Percentiles rank a stretch among this genome's conserved stretches.
These are phyloP conservation scores for Exophiala mesophila DNA, from an alignment of 2,329 filamentous ascomycete species.

Conservation along the genomic window DNA sequence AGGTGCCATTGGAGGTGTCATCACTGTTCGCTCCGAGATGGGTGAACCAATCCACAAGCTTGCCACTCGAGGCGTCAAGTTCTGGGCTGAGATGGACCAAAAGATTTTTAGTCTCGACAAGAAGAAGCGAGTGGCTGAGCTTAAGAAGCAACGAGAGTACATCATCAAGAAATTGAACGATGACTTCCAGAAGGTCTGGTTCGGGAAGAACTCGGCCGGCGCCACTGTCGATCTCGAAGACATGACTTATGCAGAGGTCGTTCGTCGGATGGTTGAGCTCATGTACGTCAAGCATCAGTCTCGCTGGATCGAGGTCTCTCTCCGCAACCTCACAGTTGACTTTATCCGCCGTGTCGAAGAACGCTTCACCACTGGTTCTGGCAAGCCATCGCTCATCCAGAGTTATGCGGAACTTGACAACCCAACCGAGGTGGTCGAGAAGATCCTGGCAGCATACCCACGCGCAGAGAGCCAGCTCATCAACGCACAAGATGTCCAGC, in stretches of 20 bases:
- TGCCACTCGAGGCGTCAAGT: slow-evolving; percentile 87
- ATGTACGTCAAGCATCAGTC: slow-evolving; percentile 88
- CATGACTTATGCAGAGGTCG: slow-evolving; percentile 90
- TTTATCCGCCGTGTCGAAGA: slow-evolving; percentile 97
- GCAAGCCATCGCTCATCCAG: slow-evolving; percentile 77
- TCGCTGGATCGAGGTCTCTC: slow-evolving; percentile 85
- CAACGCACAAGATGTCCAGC: slow-evolving; percentile 96
- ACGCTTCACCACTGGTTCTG: slow-evolving; percentile 72
- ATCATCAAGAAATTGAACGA: slow-evolving; percentile 96
- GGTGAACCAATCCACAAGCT: slow-evolving; percentile 99
- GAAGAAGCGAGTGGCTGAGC: slow-evolving; percentile 80
- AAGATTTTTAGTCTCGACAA: slow-evolving; percentile 97
- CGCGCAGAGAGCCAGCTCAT: slow-evolving; percentile 87
- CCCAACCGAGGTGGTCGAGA: slow-evolving; percentile 72
- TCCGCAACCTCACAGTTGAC: slow-evolving; percentile 78
- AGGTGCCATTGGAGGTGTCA: slow-evolving; percentile 82
- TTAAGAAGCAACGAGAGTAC: slow-evolving; percentile 82
- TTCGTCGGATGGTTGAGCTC: slow-evolving; percentile 80
- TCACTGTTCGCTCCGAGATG: slow-evolving; percentile 98
- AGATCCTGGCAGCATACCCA: slow-evolving; percentile 75
- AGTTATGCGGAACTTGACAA: slow-evolving; percentile 82
- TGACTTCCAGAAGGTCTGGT: slow-evolving; percentile 97
- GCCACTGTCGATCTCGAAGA: slow-evolving; percentile 84
- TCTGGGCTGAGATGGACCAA: slow-evolving; percentile 99
- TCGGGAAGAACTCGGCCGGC: slow-evolving; percentile 75